These are phyloP conservation scores for Ramularia collo-cygni DNA, from an alignment of 2,329 filamentous ascomycete species.

Conservation along the genomic window DNA sequence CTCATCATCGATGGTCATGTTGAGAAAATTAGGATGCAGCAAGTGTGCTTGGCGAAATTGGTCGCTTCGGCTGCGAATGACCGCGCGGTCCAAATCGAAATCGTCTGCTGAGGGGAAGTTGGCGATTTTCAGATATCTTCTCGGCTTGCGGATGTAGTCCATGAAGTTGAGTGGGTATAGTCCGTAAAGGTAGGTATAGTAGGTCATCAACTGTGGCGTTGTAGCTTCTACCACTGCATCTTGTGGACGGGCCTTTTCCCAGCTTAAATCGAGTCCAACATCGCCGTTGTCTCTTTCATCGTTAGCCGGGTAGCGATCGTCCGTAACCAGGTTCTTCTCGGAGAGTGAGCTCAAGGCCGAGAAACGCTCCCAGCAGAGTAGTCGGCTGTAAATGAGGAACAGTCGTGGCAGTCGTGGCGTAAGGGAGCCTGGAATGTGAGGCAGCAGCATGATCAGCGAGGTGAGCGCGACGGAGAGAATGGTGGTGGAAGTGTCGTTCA, in stretches of 20 bases:
- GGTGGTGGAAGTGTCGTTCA: slow-evolving; percentile 70
- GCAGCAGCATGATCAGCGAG: slow-evolving; percentile 71
- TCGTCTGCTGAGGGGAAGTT: slow-evolving; percentile 64
- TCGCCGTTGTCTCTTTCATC: slow-evolving; percentile 35
- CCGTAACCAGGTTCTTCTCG: slow-evolving; percentile 29
- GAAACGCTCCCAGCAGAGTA: slow-evolving; percentile 69
- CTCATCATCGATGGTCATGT: slow-evolving; percentile 70
- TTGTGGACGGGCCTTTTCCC: slow-evolving; percentile 59
- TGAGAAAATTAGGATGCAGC: slow-evolving; percentile 79
- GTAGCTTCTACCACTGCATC: slow-evolving; percentile 56
- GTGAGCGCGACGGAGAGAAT: slow-evolving; percentile 70
- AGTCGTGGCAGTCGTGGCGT: slow-evolving; percentile 62
- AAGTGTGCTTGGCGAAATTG: slow-evolving; percentile 65
- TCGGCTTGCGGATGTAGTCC: slow-evolving; percentile 76
- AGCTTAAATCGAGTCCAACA: slow-evolving; percentile 38
- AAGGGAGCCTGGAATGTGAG: slow-evolving; percentile 69
- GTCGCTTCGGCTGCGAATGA: slow-evolving; percentile 70
- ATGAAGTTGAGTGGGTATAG: slow-evolving; percentile 81
- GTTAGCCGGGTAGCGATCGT: slow-evolving; percentile 28
- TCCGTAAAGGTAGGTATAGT: slow-evolving; percentile 77
- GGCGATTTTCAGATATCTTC: slow-evolving; percentile 67
- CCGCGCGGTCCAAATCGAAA: slow-evolving; percentile 68
- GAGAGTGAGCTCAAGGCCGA: slow-evolving; percentile 30
- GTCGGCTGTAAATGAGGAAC: slow-evolving; percentile 73
- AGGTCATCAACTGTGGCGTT: slow-evolving; percentile 63